Conservation (phyloP, 2,329 filamentous ascomycete species). For the Stagonosporopsis chrysanthemi region DNA sequence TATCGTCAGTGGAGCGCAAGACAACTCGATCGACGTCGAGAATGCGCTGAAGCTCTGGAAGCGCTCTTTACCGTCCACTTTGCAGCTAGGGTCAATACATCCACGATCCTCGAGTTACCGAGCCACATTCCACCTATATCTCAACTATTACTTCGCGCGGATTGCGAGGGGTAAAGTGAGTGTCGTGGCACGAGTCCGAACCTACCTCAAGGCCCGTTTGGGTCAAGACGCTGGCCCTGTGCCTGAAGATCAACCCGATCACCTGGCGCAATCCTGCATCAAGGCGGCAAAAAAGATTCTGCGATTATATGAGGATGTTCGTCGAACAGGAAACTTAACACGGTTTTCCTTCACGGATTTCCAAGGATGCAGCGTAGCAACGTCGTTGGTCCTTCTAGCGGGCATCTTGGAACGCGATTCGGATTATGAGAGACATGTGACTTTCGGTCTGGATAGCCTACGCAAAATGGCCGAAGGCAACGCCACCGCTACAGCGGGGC, state of each 20-base stretch:
- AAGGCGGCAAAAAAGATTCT: conserved; percentile 13
- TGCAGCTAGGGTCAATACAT: conserved; percentile 4
- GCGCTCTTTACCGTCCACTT: conserved; percentile 2
- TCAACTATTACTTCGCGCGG: conserved; percentile 9
- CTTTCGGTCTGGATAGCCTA: conserved; percentile 5
- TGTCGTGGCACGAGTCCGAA: conserved; percentile 2
- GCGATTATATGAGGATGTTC: conserved; percentile 10
- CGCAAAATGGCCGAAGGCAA: conserved; percentile 13
- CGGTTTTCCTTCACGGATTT: conserved; percentile 10
- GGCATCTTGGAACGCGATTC: conserved; percentile 7
- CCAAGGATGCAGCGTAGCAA: conserved; percentile 11
- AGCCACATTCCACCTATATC: conserved; percentile 9
- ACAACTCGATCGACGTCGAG: neutral
- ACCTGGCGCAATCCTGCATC: conserved; percentile 5
- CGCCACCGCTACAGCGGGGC: conserved; percentile 3
- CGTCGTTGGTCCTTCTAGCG: conserved; percentile 3
- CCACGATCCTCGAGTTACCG: conserved; percentile 7
- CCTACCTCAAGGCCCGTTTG: neutral
- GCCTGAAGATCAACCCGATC: neutral
- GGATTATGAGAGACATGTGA: conserved; percentile 9
- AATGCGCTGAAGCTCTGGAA: conserved; percentile 5
- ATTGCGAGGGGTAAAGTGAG: conserved; percentile 10
- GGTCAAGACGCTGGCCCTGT: neutral
- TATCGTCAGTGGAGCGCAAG: neutral
- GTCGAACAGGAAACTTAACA: conserved; percentile 10